phyloP scores from a whole-genome alignment of 2,329 filamentous ascomycete species.

The Paecilomyces sp. region DNA sequence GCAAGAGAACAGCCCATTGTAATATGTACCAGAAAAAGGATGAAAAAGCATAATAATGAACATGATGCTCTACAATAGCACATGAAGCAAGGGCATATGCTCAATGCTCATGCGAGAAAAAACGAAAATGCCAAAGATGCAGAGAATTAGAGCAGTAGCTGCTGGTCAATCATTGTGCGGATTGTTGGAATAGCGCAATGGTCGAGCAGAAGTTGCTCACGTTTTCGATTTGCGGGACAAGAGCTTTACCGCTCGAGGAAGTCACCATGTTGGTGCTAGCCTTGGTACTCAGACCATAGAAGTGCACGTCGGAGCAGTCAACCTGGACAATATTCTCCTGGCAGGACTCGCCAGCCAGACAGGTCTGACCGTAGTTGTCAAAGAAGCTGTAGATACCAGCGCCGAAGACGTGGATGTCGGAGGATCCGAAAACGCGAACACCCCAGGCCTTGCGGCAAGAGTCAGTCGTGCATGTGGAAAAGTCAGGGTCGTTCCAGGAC shows the following conservation, averaged over 20 bases:
- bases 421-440: conserved; percentile 61
- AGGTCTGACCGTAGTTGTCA: conserved; percentile 69
- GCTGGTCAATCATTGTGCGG: not conserved
- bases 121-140: not conserved
- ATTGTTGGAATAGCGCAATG: conserved; percentile 36
- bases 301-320: conserved; percentile 55
- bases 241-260: conserved; percentile 22
- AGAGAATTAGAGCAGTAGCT: not conserved
- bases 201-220: conserved; percentile 38
- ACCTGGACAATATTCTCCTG: conserved; percentile 72
- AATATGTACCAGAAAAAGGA: not conserved
- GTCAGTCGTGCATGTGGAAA: conserved; percentile 50
- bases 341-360: conserved; percentile 60
- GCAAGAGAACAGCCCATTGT: not conserved
- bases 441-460: conserved; percentile 70
- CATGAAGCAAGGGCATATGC: not conserved
- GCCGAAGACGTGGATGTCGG: conserved; percentile 62
- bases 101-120: not conserved
- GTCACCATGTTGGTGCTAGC: conserved; percentile 67
- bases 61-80: not conserved
- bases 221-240: conserved; percentile 35
- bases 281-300: conserved; percentile 69
- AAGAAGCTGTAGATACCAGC: conserved; percentile 77
- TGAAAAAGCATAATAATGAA: not conserved
- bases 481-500: conserved; percentile 53